phyloP scores from a whole-genome alignment of 139 green algal genomes.

The Chlamydomonas sphaeroides region DNA sequence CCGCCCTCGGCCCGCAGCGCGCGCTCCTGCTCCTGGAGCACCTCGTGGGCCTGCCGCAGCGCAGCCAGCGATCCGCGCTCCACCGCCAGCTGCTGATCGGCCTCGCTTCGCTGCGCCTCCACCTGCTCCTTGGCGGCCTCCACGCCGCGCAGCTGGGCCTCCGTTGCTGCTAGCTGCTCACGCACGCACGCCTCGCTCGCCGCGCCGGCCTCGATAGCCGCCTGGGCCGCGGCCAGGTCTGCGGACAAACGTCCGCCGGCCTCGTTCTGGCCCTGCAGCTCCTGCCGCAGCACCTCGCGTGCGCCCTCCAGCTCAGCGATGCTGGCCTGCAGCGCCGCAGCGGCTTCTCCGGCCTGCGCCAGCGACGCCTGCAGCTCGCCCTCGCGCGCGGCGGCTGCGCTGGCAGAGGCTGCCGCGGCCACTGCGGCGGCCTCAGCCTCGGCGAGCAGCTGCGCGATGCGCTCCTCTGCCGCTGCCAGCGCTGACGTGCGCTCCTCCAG shows the following conservation, averaged over 20 bases:
- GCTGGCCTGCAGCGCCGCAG: neutral
- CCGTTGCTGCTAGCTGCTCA: neutral
- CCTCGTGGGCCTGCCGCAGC: neutral
- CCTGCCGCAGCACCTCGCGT: neutral
- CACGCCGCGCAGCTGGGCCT: neutral
- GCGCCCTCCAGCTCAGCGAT: neutral
- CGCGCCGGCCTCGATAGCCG: neutral
- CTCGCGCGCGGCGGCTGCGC: neutral
- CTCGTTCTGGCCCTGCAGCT: too few species aligned
- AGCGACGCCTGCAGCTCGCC: neutral
- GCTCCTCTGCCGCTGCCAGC: neutral
- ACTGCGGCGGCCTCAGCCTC: neutral
- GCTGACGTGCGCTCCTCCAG: neutral
- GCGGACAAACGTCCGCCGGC: too few species aligned
- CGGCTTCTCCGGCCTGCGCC: neutral
- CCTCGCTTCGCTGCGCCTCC: neutral
- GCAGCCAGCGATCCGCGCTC: neutral
- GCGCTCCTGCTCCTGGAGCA: neutral
- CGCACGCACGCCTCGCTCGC: neutral
- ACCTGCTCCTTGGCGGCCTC: neutral
- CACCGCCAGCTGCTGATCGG: neutral
- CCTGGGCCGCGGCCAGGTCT: neutral
- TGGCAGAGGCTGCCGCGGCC: neutral
- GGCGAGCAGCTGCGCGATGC: neutral
- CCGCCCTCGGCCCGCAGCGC: neutral